phyloP scores from a whole-genome alignment of 495 filamentous ascomycete species.

The Penicillium pulvis region DNA sequence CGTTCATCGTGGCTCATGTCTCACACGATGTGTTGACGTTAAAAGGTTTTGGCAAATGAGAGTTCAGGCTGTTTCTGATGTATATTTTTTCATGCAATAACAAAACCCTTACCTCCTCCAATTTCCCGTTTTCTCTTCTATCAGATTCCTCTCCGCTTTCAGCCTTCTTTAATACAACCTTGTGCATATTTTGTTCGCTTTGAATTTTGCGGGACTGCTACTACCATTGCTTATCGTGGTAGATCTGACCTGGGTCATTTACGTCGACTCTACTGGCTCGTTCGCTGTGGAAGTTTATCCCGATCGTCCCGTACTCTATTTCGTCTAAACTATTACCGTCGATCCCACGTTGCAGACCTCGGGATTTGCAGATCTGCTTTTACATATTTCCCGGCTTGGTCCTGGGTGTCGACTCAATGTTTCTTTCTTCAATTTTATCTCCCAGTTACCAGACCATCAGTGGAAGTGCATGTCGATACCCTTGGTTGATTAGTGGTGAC shows the following conservation, averaged over 20 bases:
- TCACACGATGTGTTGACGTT: constrained; percentile 17
- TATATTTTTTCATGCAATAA: constrained; percentile 19
- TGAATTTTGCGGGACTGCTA: constrained; percentile 7
- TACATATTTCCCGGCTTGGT: not conserved
- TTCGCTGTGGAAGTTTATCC: not conserved
- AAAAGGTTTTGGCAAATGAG: constrained; percentile 13
- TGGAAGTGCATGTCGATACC: constrained; percentile 7
- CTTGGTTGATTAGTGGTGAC: constrained; percentile 5
- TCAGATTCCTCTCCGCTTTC: constrained; percentile 25
- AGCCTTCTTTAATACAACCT: constrained; percentile 27
- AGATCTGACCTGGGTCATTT: constrained; percentile 6
- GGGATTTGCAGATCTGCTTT: constrained; percentile 12
- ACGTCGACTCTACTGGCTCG: constrained; percentile 10
- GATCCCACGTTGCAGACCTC: not conserved
- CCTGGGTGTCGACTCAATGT: not conserved
- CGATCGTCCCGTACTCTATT: constrained; percentile 5
- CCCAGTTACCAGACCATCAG: not conserved
- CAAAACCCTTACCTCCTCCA: constrained; percentile 30
- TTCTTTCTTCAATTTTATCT: not conserved
- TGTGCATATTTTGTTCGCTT: constrained; percentile 19
- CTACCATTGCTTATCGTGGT: constrained; percentile 8
- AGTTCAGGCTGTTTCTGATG: constrained; percentile 8
- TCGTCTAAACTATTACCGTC: constrained; percentile 9
- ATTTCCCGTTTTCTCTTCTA: constrained; percentile 11
- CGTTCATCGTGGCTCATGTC: constrained; percentile 15